Evolutionary conservation across 2,329 filamentous ascomycete species (phyloP).

Genomic region (Elsinoe australis): DNA sequence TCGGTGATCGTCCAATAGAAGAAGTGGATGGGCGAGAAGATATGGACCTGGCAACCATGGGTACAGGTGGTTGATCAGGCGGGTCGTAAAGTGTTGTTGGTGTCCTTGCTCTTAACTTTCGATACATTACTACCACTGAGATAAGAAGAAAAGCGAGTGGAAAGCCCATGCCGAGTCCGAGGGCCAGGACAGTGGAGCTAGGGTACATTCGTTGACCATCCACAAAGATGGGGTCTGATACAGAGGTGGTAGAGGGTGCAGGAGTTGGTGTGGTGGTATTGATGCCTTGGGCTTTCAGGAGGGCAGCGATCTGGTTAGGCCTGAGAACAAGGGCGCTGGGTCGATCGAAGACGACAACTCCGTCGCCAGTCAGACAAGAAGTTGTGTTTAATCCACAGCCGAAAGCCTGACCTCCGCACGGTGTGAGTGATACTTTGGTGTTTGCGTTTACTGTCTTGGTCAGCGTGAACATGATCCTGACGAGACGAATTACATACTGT

Average conservation of each 20-base stretch:
- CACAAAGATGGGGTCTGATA: constrained; percentile 20
- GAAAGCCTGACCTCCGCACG: constrained; percentile 24
- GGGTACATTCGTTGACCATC: constrained; percentile 19
- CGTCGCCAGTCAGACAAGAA: constrained; percentile 22
- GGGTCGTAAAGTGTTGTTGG: constrained; percentile 31
- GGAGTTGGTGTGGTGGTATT: constrained; percentile 18
- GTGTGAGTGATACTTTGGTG: constrained; percentile 16
- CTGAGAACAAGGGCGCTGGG: constrained; percentile 24
- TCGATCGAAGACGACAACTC: constrained; percentile 25
- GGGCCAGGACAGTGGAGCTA: constrained; percentile 23
- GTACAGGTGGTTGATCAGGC: constrained; percentile 23
- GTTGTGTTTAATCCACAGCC: constrained; percentile 26
- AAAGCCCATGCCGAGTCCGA: constrained; percentile 26
- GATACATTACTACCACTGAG: constrained; percentile 22
- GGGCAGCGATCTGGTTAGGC: constrained; percentile 25
- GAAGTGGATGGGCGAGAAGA: constrained; percentile 19
- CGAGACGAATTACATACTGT: constrained; percentile 17
- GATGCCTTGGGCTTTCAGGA: constrained; percentile 22
- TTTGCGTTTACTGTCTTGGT: constrained; percentile 17
- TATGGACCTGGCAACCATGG: constrained; percentile 3
- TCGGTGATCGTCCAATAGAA: constrained; percentile 22
- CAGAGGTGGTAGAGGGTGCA: constrained; percentile 12
- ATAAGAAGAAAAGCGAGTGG: constrained; percentile 26
- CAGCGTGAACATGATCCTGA: constrained; percentile 4
- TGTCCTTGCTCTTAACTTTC: constrained; percentile 20